Conservation (phyloP, 2,329 filamentous ascomycete species). For the Uncinocarpus reesii region DNA sequence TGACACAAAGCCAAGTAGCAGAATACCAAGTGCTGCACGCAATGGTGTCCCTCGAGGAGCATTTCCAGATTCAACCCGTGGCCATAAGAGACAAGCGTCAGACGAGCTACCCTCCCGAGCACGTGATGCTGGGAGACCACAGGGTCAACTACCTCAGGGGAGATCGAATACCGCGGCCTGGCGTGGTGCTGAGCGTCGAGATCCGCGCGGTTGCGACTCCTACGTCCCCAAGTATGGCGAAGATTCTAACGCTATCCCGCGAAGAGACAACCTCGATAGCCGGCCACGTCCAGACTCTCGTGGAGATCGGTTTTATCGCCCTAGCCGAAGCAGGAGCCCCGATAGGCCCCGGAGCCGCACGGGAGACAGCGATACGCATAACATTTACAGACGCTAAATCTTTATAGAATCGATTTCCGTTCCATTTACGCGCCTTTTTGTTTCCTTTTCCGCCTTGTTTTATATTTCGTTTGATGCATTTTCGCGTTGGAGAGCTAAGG, state of each 20-base stretch:
- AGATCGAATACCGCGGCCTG: constrained; percentile 23
- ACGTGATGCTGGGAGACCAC: constrained; percentile 4
- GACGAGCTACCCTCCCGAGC: constrained; percentile 17
- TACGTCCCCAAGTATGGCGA: constrained; percentile 30
- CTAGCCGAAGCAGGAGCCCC: constrained; percentile 14
- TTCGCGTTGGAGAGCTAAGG: background rate
- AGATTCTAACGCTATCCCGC: constrained; percentile 5
- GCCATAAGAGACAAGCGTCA: constrained; percentile 18
- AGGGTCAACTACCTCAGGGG: constrained; percentile 17
- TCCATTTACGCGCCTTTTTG: no score
- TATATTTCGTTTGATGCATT: background rate
- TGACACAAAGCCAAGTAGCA: constrained; percentile 25
- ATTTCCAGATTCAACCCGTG: constrained; percentile 16
- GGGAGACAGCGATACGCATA: constrained; percentile 7
- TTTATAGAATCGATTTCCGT: no score
- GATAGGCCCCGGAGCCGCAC: constrained; percentile 13
- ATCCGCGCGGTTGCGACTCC: constrained; percentile 29
- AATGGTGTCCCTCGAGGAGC: constrained; percentile 24
- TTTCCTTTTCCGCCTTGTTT: background rate
- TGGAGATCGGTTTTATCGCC: constrained; percentile 14
- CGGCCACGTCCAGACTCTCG: constrained; percentile 7
- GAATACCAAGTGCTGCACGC: constrained; percentile 30
- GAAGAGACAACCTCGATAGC: constrained; percentile 12
- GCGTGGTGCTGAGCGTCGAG: constrained; percentile 21
- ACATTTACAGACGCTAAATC: constrained; percentile 14